Evolutionary conservation across 1,139 yeast species (phyloP).

Genomic region (Pichia sp.): DNA sequence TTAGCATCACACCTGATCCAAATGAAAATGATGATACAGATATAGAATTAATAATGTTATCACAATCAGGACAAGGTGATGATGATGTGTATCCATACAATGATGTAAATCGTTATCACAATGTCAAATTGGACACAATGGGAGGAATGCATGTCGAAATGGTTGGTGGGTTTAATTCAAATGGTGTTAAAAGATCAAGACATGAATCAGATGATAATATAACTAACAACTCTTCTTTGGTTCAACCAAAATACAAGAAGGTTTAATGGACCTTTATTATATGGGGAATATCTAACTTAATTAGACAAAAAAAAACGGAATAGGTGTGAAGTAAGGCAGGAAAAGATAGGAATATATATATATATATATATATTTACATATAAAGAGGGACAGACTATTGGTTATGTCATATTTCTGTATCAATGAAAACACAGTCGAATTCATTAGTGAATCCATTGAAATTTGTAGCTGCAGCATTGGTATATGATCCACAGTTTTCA

Average conservation of each 20-base stretch:
- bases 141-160: constrained; percentile 19
- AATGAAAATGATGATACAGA: not conserved
- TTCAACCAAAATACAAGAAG: not conserved
- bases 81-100: constrained; percentile 16
- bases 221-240: not conserved
- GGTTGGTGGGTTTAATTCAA: constrained; percentile 14
- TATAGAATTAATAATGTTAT: constrained; percentile 4
- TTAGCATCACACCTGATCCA: not conserved
- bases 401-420: constrained; percentile 15
- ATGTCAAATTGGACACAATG: constrained; percentile 1
- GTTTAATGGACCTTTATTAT: too few species aligned
- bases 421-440: constrained; percentile 23
- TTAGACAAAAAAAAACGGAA: too few species aligned
- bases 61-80: constrained; percentile 20
- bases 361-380: too few species aligned
- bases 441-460: constrained; percentile 71
- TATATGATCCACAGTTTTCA: constrained; percentile 86
- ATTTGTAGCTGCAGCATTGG: constrained; percentile 80
- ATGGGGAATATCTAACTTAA: too few species aligned
- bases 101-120: not conserved
- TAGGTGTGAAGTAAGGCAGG: too few species aligned
- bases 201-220: constrained; percentile 9
- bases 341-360: too few species aligned
- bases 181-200: constrained; percentile 16
- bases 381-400: not conserved